Percentiles rank a stretch among this genome's conserved stretches.
These are phyloP conservation scores for Isoetes engelmannii DNA, from an alignment of 83 land plant genomes.

Conservation along the genomic window DNA sequence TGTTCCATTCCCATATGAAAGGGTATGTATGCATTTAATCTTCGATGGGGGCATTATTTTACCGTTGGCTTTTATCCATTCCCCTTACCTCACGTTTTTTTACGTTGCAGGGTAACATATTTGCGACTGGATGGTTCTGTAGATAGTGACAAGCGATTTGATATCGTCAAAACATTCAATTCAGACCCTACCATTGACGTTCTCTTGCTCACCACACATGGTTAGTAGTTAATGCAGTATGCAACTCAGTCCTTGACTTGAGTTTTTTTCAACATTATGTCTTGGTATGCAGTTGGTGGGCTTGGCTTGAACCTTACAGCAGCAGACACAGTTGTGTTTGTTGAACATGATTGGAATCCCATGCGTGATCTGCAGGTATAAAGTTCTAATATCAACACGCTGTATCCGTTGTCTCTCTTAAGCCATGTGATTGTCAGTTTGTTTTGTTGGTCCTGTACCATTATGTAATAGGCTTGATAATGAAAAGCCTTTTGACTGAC, in stretches of 20 bases:
- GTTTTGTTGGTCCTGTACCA: no score
- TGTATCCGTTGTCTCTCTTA: neutral
- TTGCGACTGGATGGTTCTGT: conserved; percentile 95
- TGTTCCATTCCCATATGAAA: conserved; percentile 86
- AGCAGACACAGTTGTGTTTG: conserved; percentile 93
- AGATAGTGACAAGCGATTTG: conserved; percentile 79
- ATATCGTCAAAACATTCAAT: conserved; percentile 90
- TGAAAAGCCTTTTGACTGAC: no score
- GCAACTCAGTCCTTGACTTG: neutral
- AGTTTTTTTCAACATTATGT: neutral
- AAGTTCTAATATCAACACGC: neutral
- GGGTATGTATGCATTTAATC: conserved; percentile 32
- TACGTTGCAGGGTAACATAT: conserved; percentile 77
- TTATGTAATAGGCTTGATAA: no score
- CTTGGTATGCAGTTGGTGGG: conserved; percentile 71
- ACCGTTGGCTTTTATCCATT: neutral
- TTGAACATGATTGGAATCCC: conserved; percentile 99
- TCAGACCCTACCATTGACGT: conserved; percentile 99
- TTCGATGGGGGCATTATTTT: conserved; percentile 3
- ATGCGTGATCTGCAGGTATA: conserved; percentile 96
- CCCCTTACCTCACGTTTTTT: conserved; percentile 13
- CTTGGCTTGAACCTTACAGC: conserved; percentile 93
- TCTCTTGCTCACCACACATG: conserved; percentile 95
- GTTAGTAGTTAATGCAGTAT: conserved; percentile 27
- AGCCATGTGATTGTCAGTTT: no score